Conservation (phyloP, 768 basidiomycete genomes). For the Tulasnella sp. region DNA sequence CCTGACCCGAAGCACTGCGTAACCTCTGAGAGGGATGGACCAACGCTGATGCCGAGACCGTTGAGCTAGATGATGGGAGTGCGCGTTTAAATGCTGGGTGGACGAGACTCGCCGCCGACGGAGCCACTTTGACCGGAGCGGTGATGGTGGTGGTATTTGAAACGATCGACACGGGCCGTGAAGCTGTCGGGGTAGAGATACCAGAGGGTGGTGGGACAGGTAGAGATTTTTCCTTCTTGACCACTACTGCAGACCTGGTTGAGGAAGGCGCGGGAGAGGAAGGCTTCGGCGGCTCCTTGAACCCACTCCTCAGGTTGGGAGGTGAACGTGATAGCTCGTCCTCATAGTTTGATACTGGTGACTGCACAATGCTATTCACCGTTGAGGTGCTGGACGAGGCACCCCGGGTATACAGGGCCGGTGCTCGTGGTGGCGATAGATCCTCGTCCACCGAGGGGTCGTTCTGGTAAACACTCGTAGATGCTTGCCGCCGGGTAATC, state of each 20-base stretch:
- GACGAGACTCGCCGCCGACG: conserved; percentile 10
- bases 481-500: background rate
- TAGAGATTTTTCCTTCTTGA: background rate
- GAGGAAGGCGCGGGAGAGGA: too few relatives aligned
- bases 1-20: background rate
- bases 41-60: background rate
- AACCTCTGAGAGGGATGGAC: conserved; percentile 13
- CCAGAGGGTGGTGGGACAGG: background rate
- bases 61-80: background rate
- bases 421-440: conserved; percentile 7
- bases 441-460: background rate
- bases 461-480: background rate
- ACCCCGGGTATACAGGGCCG: conserved; percentile 1
- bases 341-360: background rate
- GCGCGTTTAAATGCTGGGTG: conserved; percentile 10
- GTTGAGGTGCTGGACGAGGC: background rate
- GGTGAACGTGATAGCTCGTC: background rate
- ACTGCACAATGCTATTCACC: background rate
- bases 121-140: background rate
- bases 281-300: background rate
- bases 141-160: background rate
- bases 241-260: background rate
- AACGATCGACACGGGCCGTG: background rate
- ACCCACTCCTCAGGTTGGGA: background rate
- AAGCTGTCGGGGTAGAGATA: background rate